Conservation (phyloP, 208 protist species). For the Trypanosoma caninum region DNA sequence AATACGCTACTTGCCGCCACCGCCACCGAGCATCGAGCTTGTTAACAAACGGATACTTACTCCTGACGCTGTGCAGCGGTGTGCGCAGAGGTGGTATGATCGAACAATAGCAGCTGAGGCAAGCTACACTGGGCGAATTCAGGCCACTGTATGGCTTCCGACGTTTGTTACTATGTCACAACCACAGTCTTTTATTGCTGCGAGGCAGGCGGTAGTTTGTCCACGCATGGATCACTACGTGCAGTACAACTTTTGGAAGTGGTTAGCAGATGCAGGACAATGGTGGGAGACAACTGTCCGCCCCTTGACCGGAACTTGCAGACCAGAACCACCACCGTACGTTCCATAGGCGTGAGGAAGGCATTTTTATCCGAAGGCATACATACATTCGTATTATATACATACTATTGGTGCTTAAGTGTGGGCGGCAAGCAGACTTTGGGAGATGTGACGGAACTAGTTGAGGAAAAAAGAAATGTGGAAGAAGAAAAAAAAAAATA, state of each 20-base stretch:
- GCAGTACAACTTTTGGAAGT: slow-evolving; percentile 8
- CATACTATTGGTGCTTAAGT: background rate
- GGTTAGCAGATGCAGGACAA: slow-evolving; percentile 11
- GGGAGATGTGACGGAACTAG: background rate
- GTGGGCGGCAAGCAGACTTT: too few species aligned
- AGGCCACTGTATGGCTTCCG: slow-evolving; percentile 3
- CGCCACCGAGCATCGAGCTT: slow-evolving; percentile 22
- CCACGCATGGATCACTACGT: slow-evolving; percentile 16
- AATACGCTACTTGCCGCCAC: slow-evolving; percentile 31
- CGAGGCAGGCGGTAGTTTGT: background rate
- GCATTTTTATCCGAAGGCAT: background rate
- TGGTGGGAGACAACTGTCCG: slow-evolving; percentile 23
- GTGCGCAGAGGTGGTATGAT: slow-evolving; percentile 45
- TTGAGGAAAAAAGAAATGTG: background rate
- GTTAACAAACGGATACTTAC: background rate
- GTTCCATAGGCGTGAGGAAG: background rate
- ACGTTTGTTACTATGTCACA: background rate
- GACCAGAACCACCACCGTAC: slow-evolving; percentile 14
- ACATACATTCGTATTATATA: background rate
- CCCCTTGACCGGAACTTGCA: slow-evolving; percentile 3
- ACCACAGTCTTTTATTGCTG: background rate
- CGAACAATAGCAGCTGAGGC: slow-evolving; percentile 37
- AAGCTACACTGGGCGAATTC: slow-evolving; percentile 24
- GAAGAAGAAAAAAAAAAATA: slow-evolving; percentile 7
- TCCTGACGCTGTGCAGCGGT: background rate